phyloP scores from a whole-genome alignment of 2,329 filamentous ascomycete genomes.

The Daldinia sp. region DNA sequence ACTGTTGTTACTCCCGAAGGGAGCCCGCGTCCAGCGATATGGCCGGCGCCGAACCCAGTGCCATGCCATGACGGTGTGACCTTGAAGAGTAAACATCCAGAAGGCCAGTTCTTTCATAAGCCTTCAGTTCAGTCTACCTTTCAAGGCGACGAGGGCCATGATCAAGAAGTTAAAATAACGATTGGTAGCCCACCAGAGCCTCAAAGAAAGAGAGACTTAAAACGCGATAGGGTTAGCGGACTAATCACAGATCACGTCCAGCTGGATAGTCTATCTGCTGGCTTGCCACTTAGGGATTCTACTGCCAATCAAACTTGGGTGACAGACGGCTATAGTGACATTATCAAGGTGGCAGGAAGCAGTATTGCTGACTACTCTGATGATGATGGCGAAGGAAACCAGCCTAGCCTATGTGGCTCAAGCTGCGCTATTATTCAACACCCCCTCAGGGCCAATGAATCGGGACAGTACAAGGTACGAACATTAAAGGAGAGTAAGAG shows the following conservation, averaged over 20 bases:
- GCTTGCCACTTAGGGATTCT: constrained; percentile 9
- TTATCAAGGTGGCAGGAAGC: constrained; percentile 53
- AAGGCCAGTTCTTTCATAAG: background rate
- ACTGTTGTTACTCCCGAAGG: constrained; percentile 44
- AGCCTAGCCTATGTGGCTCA: constrained; percentile 31
- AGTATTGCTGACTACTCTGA: constrained; percentile 62
- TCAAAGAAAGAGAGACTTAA: constrained; percentile 5
- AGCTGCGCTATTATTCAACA: constrained; percentile 43
- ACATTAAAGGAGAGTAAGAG: constrained; percentile 40
- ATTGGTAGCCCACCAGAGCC: background rate
- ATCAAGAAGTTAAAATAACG: background rate
- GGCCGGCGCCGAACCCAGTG: background rate
- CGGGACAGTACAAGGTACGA: constrained; percentile 30
- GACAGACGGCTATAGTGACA: constrained; percentile 47
- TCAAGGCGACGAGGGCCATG: background rate
- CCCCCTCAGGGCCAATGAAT: constrained; percentile 13
- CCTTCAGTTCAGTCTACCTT: background rate
- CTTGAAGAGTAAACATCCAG: background rate
- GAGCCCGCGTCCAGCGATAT: background rate
- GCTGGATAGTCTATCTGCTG: constrained; percentile 2
- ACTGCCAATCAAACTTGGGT: constrained; percentile 55
- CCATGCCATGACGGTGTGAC: background rate
- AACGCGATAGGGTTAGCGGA: constrained; percentile 4
- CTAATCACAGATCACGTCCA: background rate
- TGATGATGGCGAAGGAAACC: constrained; percentile 47